A percentile compares a stretch with the other conserved stretches of the same genome.
phyloP scores from a whole-genome alignment of 495 filamentous ascomycete genomes.

The Saxophila tyrrhenica region DNA sequence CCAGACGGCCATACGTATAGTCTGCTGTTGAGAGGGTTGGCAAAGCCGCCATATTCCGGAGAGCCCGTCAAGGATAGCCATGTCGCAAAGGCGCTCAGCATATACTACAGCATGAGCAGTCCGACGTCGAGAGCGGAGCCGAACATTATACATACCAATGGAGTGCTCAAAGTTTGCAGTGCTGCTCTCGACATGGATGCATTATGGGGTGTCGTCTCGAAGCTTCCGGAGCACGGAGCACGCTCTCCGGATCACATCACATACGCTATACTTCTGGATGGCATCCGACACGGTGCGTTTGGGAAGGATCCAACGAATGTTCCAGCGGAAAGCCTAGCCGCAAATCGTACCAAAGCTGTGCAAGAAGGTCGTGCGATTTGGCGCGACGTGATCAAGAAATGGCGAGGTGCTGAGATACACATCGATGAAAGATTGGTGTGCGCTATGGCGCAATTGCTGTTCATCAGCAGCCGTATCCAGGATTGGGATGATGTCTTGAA shows the following conservation, averaged over 20 bases:
- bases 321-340: constrained; percentile 29
- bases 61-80: constrained; percentile 4
- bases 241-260: constrained; percentile 56
- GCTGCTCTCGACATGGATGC: constrained; percentile 58
- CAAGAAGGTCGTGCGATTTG: constrained; percentile 59
- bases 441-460: constrained; percentile 63
- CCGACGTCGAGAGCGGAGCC: constrained; percentile 48
- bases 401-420: constrained; percentile 53
- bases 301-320: constrained; percentile 9
- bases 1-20: constrained; percentile 73
- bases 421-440: constrained; percentile 65
- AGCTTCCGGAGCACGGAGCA: constrained; percentile 49
- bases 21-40: constrained; percentile 66
- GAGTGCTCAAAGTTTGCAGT: constrained; percentile 68
- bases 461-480: constrained; percentile 44
- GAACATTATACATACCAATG: constrained; percentile 73
- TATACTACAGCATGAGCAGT: constrained; percentile 56
- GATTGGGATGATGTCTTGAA: constrained; percentile 59
- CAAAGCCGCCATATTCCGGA: constrained; percentile 17
- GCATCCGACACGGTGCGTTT: constrained; percentile 38
- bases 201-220: constrained; percentile 56
- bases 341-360: constrained; percentile 28
- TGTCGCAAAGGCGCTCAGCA: constrained; percentile 9
- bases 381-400: constrained; percentile 63
- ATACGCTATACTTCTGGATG: constrained; percentile 71